A percentile compares a stretch with the other conserved stretches of the same genome.
Evolutionary conservation across 306 rosid species (phyloP).

Genomic region (Dalbergia cochinchinensis): DNA sequence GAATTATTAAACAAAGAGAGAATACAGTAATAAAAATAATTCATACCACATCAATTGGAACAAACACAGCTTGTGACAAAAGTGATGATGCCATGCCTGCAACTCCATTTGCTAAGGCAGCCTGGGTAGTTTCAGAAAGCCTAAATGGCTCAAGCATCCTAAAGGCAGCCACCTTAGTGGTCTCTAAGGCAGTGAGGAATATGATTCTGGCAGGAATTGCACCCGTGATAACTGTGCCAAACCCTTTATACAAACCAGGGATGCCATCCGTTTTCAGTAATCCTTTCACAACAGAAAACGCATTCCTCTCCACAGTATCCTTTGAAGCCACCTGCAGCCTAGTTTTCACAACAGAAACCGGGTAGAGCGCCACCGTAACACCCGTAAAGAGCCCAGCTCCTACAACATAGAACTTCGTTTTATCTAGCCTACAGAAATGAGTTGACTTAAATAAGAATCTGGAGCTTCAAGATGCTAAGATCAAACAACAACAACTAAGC

Average conservation of each 20-base stretch:
- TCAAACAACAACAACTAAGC: neutral
- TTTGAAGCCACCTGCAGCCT: slow-evolving; percentile 88
- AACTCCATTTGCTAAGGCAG: slow-evolving; percentile 88
- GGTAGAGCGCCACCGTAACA: slow-evolving; percentile 83
- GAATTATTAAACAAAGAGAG: neutral
- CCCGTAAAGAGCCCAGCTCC: slow-evolving; percentile 95
- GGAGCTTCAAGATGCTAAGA: slow-evolving; percentile 24
- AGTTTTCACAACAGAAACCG: slow-evolving; percentile 88
- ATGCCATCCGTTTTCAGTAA: slow-evolving; percentile 79
- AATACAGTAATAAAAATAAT: neutral
- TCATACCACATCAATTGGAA: slow-evolving; percentile 91
- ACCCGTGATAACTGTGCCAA: slow-evolving; percentile 84
- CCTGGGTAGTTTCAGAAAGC: slow-evolving; percentile 78
- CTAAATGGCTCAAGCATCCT: slow-evolving; percentile 72
- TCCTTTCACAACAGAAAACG: slow-evolving; percentile 74
- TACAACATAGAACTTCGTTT: slow-evolving; percentile 77
- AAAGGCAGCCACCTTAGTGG: slow-evolving; percentile 77
- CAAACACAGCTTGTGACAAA: slow-evolving; percentile 83
- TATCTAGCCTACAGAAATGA: slow-evolving; percentile 78
- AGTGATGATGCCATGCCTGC: slow-evolving; percentile 87
- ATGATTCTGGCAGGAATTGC: slow-evolving; percentile 87
- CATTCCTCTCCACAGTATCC: slow-evolving; percentile 75
- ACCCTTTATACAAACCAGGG: slow-evolving; percentile 91
- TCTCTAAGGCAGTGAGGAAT: slow-evolving; percentile 85
- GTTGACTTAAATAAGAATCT: slow-evolving; percentile 35